Conservation (phyloP, 73 alveolate species). For the Vitrella brassicaformis region DNA sequence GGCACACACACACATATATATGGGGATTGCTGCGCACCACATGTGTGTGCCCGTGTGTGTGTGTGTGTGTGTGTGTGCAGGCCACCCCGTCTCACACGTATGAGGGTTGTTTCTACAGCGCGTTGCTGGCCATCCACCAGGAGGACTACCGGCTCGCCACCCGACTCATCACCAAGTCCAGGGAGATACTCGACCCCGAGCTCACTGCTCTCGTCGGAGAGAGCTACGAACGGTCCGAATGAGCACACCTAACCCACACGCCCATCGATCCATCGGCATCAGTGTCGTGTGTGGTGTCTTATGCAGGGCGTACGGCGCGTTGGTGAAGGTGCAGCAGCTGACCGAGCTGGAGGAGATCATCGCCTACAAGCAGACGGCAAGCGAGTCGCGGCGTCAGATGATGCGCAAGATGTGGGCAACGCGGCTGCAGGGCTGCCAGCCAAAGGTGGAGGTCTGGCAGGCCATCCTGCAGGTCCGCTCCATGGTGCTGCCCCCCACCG, state of each 20-base stretch:
- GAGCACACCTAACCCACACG: too few species aligned
- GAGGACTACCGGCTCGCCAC: not conserved
- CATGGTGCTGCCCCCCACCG: conserved; percentile 52
- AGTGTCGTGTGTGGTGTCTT: too few species aligned
- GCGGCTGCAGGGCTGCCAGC: conserved; percentile 55
- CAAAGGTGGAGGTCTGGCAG: conserved; percentile 77
- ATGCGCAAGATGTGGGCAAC: conserved; percentile 56
- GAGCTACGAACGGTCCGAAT: too few species aligned
- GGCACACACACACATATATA: too few species aligned
- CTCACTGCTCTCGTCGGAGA: conserved; percentile 78
- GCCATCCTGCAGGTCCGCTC: conserved; percentile 63
- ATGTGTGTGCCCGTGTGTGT: too few species aligned
- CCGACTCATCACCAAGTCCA: conserved; percentile 28
- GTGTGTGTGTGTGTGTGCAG: too few species aligned
- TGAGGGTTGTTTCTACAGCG: not conserved
- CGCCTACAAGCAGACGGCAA: conserved; percentile 49
- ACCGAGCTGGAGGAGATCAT: conserved; percentile 86
- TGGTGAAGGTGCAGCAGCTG: conserved; percentile 71
- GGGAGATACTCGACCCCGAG: conserved; percentile 78
- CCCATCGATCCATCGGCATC: too few species aligned
- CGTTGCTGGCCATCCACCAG: not conserved
- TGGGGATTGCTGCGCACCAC: too few species aligned
- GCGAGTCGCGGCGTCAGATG: conserved; percentile 49
- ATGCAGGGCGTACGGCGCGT: conserved; percentile 80
- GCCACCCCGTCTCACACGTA: not conserved